Base-by-base conservation (phyloP, 495 filamentous ascomycete genomes). In the Penicillium atrosanguineum region DNA sequence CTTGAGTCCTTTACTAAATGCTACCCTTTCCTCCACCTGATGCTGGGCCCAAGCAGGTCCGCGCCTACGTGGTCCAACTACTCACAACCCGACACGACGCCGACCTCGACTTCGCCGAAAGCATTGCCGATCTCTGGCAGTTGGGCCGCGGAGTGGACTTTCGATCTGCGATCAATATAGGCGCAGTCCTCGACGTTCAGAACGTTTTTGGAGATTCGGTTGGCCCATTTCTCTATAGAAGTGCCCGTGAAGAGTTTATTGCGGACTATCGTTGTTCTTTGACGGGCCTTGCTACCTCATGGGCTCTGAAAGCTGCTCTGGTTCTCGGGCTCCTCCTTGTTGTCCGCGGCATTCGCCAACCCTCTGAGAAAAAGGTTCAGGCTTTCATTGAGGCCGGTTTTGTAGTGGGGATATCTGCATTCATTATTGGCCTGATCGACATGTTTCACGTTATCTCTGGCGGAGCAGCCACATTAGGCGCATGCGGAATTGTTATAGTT, bases 121-220 rank as follows among this genome's bases (percentile, higher is more conserved):
- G 7, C 1, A 42, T 7, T 36, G 43, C 47, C 43, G 43, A 46
- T 43, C 43, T 43, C 3, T 51, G 42, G 53, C 47, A 46, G 18
- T 16, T 56, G 19, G 47, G 43, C 43, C 43, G 48, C 25, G 43
- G 47, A 23, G 42, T 39, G 14, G 53, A 56, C 41, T 50, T 50
- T 43, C 53, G 53, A 23, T 19, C 38, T 21, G 39, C 46, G 9
- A n/a, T 19, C 45, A 9, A 34, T 38, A 14, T 31, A 2, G 41
- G 16, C 31, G 11, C 41, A 19, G 19, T 63, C 28, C 21, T 23
- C 15, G 6, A 23, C 3, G n/a, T 40, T 16, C 18, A 19, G 12
- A 15, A 19, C 1, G 6, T 39, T 16, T 25, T 28, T 18, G 38
- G 23, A 2, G n/a, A 50, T 11, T 12, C 23, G 3, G 38, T 34